Evolutionary conservation across 1,139 yeast genomes (phyloP), one percentile per base, ranked within the genome.

Genomic region (Lipomyces yarrowii): DNA sequence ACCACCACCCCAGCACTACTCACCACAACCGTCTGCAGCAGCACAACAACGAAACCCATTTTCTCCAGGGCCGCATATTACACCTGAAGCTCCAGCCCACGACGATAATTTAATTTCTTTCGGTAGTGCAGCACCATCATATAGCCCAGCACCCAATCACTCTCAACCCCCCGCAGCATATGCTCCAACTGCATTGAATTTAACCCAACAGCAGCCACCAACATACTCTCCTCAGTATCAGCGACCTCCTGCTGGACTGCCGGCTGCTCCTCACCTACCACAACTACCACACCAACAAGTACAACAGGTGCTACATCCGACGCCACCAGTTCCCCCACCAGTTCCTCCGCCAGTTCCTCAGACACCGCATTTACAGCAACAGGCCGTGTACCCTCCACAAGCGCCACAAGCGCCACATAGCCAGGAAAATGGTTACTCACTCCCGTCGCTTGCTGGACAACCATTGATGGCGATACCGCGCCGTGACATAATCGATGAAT

Each of bases 401-500:
- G 30, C 2, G 30, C 30, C 30, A 11, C 61, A 35, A 39, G 48
- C 5, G 53, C 42, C 15, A n/a, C 63, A 56, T 11, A 61, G 62
- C 13, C 60, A 48, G 3, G 56, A 59, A 52, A 52, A 52, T 30
- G 42, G 48, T 59, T 15, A 52, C 56, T 33, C 61, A 23, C 23
- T 52, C 55, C 55, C 55, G 6, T 11, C 33, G 33, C 11, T 52
- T 3, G 15, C 55, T 4, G 55, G 55, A n/a, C 55, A 52, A 30
- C 18, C 33, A 13, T n/a, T 13, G 33, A 13, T 33, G 30, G 6
- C 64, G 30, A 61, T 39, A 59, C 63, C 42, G 61, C 60, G 39
- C 58, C 52, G 56, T 15, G 58, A 62, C 54, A 32, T 62, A 11
- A 32, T 59, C n/a, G 65, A 62, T 52, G 64, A 53, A n/a, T 18